Percentiles rank a stretch among this genome's conserved stretches.
Evolutionary conservation across 257 asterid genomes (phyloP).

Genomic region (Gentiana straminea): DNA sequence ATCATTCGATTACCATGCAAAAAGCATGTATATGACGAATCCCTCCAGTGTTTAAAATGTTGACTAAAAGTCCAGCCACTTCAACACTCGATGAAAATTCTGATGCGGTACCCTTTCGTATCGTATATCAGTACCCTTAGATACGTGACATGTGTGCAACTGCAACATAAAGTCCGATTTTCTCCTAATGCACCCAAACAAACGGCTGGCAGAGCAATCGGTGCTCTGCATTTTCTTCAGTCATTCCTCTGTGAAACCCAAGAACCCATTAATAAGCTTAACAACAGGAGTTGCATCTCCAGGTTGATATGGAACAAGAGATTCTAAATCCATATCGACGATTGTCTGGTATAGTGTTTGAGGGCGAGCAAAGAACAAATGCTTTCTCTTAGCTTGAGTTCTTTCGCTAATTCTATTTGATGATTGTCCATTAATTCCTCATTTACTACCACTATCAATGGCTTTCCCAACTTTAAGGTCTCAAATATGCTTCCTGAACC

Average conservation of each 20-base stretch:
- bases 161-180: too few relatives aligned
- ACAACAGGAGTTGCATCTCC: conserved; percentile 91
- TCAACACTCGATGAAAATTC: too few relatives aligned
- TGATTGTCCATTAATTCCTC: conserved; percentile 98
- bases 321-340: conserved; percentile 40
- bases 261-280: conserved; percentile 39
- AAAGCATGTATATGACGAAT: too few relatives aligned
- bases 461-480: conserved; percentile 54
- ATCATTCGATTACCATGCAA: too few relatives aligned
- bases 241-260: conserved; percentile 57
- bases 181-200: too few relatives aligned
- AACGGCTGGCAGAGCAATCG: too few relatives aligned
- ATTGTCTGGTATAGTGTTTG: conserved; percentile 51
- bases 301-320: conserved; percentile 60
- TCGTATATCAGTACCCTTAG: too few relatives aligned
- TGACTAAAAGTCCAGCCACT: too few relatives aligned
- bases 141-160: too few relatives aligned
- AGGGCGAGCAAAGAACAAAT: conserved; percentile 79
- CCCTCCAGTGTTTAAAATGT: too few relatives aligned
- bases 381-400: conserved; percentile 74
- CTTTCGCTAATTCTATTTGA: conserved; percentile 92
- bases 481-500: conserved; percentile 99
- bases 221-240: not conserved
- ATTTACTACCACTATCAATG: conserved; percentile 77
- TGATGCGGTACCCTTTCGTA: too few relatives aligned